Base-by-base conservation (phyloP, 2,329 filamentous ascomycete genomes). In the Alternaria infectoria region DNA sequence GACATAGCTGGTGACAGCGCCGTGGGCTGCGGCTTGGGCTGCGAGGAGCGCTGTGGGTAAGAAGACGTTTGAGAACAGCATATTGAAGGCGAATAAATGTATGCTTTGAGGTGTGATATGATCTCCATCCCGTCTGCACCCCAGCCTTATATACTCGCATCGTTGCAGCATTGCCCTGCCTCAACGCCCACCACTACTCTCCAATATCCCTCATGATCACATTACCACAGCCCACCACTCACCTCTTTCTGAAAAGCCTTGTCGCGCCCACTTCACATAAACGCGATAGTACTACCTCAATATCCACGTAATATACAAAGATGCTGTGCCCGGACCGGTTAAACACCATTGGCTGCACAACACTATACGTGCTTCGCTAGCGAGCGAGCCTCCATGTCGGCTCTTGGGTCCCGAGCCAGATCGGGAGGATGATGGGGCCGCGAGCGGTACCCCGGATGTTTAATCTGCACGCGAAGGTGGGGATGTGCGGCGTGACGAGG, bases 1-100 rank as follows among this genome's bases (percentile, higher is more conserved):
- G 12, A 69, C 71, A 65, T 79, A 79, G 69, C 68, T 74, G 8
- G 75, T 79, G 13, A 79, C 77, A 2, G 76, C 76, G n/a, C 77
- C 76, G 49, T 79, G 77, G 32, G 76, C 77, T 21, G 76, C 69
- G 21, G 69, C 76, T 60, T 76, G 70, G 17, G 74, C 66, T 28
- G 72, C 69, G 40, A 78, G 64, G 23, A 78, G 69, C 8, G 73
- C 75, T 4, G 70, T 71, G 15, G 77, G 72, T 43, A 78, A 70
- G 61, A 82, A 65, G 56, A 79, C 45, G 54, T 72, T 77, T 36
- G 77, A 73, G 65, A 80, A 73, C 60, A 81, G 69, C 80, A 82
- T 82, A 15, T 58, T 77, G 69, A 61, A 43, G 45, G 26, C 58
- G 28, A 36, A 40, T n/a, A 62, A 52, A 63, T 51, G 51, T 47